phyloP scores from a whole-genome alignment of 83 land plant genomes.

The Picea abies region DNA sequence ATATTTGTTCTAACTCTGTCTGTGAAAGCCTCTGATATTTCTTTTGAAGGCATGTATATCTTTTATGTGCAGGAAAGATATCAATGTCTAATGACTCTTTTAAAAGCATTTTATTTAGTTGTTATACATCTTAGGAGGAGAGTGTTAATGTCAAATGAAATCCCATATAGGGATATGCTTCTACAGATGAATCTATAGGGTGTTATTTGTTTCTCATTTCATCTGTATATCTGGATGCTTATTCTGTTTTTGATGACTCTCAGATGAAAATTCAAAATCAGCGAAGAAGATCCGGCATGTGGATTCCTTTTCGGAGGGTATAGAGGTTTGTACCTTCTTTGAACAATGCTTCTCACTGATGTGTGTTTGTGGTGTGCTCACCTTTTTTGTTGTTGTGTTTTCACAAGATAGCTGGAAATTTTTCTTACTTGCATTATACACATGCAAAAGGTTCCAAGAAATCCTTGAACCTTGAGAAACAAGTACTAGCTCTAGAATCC shows the following conservation, averaged over 20 bases:
- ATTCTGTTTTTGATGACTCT: neutral
- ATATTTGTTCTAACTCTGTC: neutral
- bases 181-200: neutral
- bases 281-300: constrained; percentile 8
- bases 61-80: neutral
- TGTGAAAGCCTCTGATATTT: neutral
- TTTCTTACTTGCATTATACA: neutral
- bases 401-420: neutral
- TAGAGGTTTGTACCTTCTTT: constrained; percentile 1
- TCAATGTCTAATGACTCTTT: neutral
- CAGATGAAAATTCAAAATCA: constrained; percentile 10
- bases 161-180: too few relatives aligned
- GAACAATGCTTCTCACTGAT: neutral
- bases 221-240: neutral
- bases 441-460: neutral
- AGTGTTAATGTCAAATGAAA: neutral
- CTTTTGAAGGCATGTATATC: neutral
- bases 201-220: neutral
- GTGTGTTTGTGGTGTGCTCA: neutral
- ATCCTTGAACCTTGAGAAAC: neutral
- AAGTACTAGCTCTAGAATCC: neutral
- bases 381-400: neutral
- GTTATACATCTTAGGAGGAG: neutral
- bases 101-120: neutral
- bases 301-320: constrained; percentile 5